These are phyloP conservation scores for Hanseniaspora singularis DNA, from an alignment of 805 yeast genomes.

Conservation along the genomic window DNA sequence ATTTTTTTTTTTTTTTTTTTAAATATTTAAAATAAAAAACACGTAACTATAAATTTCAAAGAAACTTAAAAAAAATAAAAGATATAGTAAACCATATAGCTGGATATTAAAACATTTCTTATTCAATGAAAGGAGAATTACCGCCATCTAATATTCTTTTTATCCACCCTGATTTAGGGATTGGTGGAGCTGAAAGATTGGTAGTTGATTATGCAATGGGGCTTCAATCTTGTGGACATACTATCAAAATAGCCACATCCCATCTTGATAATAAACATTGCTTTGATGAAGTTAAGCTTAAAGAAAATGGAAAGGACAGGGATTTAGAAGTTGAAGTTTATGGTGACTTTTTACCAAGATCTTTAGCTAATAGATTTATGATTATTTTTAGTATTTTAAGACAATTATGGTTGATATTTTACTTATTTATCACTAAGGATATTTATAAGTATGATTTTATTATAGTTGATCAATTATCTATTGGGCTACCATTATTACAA, in stretches of 20 bases:
- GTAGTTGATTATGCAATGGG: slow-evolving; percentile 93
- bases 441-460: slow-evolving; percentile 50
- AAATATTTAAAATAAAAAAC: not conserved
- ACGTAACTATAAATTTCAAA: no score
- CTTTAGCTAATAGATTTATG: slow-evolving; percentile 51
- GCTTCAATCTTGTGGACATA: slow-evolving; percentile 52
- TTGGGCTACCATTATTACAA: slow-evolving; percentile 60
- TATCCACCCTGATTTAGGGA: slow-evolving; percentile 91
- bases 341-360: slow-evolving; percentile 78
- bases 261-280: slow-evolving; percentile 82
- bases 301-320: slow-evolving; percentile 28
- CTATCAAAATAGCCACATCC: slow-evolving; percentile 65
- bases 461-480: slow-evolving; percentile 78
- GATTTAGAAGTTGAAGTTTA: slow-evolving; percentile 45
- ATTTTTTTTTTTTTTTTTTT: not conserved
- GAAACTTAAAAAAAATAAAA: no score
- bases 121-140: slow-evolving; percentile 5
- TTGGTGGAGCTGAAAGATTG: slow-evolving; percentile 96
- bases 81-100: no score
- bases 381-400: slow-evolving; percentile 75
- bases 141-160: slow-evolving; percentile 55
- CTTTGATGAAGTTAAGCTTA: slow-evolving; percentile 73
- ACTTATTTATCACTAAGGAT: slow-evolving; percentile 38
- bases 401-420: slow-evolving; percentile 53
- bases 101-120: no score